Conservation (phyloP, 2,329 filamentous ascomycete genomes). For the Xylariomycetidae sp. region DNA sequence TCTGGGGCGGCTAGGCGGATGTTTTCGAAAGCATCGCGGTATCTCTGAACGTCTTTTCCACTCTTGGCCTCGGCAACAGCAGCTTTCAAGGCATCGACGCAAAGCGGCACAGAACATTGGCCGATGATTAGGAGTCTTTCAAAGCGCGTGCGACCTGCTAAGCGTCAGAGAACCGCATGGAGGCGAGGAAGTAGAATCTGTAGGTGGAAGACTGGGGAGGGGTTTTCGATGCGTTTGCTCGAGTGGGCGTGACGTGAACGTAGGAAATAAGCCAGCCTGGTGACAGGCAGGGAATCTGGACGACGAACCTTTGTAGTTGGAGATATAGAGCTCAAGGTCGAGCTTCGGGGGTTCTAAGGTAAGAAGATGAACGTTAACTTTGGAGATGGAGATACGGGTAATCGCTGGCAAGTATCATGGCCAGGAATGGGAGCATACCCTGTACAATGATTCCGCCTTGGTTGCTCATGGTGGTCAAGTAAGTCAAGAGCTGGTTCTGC, state of each 20-base stretch:
- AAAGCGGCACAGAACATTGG: slow-evolving; percentile 68
- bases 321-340: slow-evolving; percentile 85
- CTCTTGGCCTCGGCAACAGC: slow-evolving; percentile 72
- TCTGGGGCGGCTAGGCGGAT: slow-evolving; percentile 60
- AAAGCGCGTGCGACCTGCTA: slow-evolving; percentile 70
- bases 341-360: slow-evolving; percentile 72
- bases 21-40: slow-evolving; percentile 62
- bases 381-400: slow-evolving; percentile 3
- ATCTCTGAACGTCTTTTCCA: slow-evolving; percentile 68
- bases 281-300: neutral
- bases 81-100: slow-evolving; percentile 73
- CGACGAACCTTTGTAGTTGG: slow-evolving; percentile 76
- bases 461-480: slow-evolving; percentile 43
- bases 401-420: slow-evolving; percentile 8
- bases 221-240: too few relatives aligned
- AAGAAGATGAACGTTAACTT: neutral
- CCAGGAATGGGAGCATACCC: slow-evolving; percentile 30
- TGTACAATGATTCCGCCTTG: slow-evolving; percentile 43
- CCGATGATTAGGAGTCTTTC: slow-evolving; percentile 81
- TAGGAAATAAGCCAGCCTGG: neutral
- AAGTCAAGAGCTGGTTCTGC: slow-evolving; percentile 31
- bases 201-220: too few relatives aligned
- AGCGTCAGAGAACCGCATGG: too few relatives aligned
- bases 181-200: too few relatives aligned
- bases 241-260: too few relatives aligned